These are phyloP conservation scores for Teunomyces barrocoloradensis DNA, from an alignment of 805 yeast species.

Conservation along the genomic window DNA sequence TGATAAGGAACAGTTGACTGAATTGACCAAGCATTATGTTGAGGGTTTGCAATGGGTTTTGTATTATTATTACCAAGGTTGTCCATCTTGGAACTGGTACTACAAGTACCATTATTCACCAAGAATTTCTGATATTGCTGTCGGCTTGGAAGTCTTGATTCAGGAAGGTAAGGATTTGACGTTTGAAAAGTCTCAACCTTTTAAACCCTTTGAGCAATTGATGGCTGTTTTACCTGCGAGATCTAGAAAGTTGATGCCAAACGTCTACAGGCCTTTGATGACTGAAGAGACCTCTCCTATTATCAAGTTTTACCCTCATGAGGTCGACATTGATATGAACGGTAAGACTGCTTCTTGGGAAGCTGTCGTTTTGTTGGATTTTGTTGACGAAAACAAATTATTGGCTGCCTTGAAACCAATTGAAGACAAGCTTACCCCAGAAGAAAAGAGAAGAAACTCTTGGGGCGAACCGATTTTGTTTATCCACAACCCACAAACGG, in stretches of 20 bases:
- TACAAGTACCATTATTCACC: slow-evolving; percentile 91
- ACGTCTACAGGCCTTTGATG: slow-evolving; percentile 77
- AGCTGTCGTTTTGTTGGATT: slow-evolving; percentile 88
- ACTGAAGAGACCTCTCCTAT: slow-evolving; percentile 83
- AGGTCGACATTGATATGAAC: slow-evolving; percentile 84
- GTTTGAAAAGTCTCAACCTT: slow-evolving; percentile 74
- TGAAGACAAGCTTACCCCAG: slow-evolving; percentile 60
- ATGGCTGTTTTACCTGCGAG: slow-evolving; percentile 98
- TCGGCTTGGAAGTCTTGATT: slow-evolving; percentile 62
- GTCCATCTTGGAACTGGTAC: slow-evolving; percentile 96
- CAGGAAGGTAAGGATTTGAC: slow-evolving; percentile 35
- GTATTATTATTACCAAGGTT: slow-evolving; percentile 84
- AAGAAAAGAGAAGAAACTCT: slow-evolving; percentile 70
- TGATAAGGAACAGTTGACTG: slow-evolving; percentile 58
- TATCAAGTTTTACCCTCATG: slow-evolving; percentile 83
- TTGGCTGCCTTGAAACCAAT: slow-evolving; percentile 68
- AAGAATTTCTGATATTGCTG: slow-evolving; percentile 79
- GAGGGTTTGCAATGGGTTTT: slow-evolving; percentile 98
- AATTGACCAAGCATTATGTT: slow-evolving; percentile 73
- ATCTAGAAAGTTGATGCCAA: slow-evolving; percentile 76
- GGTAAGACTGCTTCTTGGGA: slow-evolving; percentile 98
- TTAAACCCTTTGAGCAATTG: slow-evolving; percentile 90
- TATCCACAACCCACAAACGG: slow-evolving; percentile 72
- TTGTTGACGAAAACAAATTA: slow-evolving; percentile 81
- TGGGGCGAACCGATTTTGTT: slow-evolving; percentile 71